phyloP scores from a whole-genome alignment of 2,329 filamentous ascomycete species.

The Pseudomassariella vexata region DNA sequence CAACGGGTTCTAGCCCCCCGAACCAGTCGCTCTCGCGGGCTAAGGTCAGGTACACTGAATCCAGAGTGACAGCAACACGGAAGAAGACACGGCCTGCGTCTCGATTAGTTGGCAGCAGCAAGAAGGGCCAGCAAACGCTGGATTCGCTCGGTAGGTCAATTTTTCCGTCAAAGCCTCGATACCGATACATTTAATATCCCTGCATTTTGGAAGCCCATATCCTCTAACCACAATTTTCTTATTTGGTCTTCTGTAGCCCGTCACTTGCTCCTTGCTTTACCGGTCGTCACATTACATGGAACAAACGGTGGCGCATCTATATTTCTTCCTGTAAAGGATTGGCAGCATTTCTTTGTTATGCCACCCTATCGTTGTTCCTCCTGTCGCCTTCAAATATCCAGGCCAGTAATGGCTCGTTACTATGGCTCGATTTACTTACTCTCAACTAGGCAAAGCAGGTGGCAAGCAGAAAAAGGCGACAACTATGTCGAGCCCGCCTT shows the following conservation, averaged over 20 bases:
- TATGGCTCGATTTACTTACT: not conserved
- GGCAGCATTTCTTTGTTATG: no score
- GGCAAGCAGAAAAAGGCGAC: constrained; percentile 1
- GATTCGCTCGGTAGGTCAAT: constrained; percentile 4
- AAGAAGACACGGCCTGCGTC: constrained; percentile 6
- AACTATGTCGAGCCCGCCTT: constrained; percentile 4
- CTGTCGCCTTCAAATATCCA: not conserved
- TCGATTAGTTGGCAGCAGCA: constrained; percentile 6
- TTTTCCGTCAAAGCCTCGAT: not conserved
- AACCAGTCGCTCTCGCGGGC: constrained; percentile 17
- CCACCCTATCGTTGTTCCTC: not conserved
- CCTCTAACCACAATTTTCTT: not conserved
- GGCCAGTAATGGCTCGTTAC: not conserved
- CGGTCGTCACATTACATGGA: no score
- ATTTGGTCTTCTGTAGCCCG: no score
- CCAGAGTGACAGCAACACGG: constrained; percentile 9
- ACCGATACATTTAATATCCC: not conserved
- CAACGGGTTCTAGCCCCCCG: constrained; percentile 16
- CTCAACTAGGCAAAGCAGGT: constrained; percentile 1
- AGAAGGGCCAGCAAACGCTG: constrained; percentile 1
- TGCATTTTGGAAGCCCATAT: not conserved
- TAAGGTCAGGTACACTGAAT: constrained; percentile 19
- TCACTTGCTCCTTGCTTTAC: no score
- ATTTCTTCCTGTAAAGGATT: no score
- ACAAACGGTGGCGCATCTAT: no score